Percentiles rank a stretch among this genome's conserved stretches.
Conservation (phyloP, 805 yeast species). For the Allodekkera sacchari region DNA sequence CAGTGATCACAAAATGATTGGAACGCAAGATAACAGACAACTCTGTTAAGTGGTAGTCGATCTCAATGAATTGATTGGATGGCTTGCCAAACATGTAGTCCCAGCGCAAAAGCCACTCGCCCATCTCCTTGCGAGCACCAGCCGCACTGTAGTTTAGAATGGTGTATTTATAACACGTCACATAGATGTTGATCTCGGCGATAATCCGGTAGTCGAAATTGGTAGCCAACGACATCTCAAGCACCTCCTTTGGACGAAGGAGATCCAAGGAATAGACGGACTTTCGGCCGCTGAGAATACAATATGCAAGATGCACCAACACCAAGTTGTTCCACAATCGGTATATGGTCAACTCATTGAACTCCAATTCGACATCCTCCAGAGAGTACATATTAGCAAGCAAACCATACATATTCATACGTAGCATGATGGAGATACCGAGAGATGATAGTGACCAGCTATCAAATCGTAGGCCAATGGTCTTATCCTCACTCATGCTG, state of each 20-base stretch:
- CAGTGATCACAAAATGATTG: too few relatives aligned
- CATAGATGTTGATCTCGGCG: conserved; percentile 59
- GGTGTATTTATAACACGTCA: conserved; percentile 49
- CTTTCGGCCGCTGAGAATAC: conserved; percentile 47
- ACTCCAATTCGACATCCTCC: conserved; percentile 23
- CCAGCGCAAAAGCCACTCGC: conserved; percentile 63
- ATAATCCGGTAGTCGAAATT: conserved; percentile 81
- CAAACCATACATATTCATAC: conserved; percentile 39
- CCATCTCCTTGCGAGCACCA: conserved; percentile 31
- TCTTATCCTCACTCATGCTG: conserved; percentile 34
- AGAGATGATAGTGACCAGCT: conserved; percentile 63
- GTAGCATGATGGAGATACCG: conserved; percentile 38
- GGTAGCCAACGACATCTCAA: conserved; percentile 51
- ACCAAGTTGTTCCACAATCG: conserved; percentile 68
- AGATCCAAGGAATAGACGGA: conserved; percentile 30
- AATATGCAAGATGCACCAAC: conserved; percentile 57
- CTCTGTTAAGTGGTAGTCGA: conserved; percentile 56
- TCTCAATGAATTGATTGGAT: conserved; percentile 64
- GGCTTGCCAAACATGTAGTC: conserved; percentile 60
- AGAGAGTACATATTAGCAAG: conserved; percentile 16
- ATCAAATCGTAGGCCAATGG: conserved; percentile 39
- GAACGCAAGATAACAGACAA: too few relatives aligned
- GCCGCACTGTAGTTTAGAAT: conserved; percentile 26
- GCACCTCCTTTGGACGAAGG: conserved; percentile 29
- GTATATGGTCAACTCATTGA: conserved; percentile 45